phyloP scores from a whole-genome alignment of 257 asterid genomes.

The Plantago elongata region DNA sequence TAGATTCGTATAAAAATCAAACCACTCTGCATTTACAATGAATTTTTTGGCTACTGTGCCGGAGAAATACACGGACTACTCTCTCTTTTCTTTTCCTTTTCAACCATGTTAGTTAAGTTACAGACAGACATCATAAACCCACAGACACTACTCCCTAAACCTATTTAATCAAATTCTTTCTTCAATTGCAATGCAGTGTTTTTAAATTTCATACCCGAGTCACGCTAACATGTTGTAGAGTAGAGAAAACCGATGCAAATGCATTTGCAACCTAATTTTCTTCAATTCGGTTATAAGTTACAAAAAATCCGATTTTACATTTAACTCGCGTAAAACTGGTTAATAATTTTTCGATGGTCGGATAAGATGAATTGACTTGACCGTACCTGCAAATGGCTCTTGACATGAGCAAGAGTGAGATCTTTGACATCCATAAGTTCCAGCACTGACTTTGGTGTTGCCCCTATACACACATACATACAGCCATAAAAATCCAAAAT shows the following conservation, averaged over 20 bases:
- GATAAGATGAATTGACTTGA: not conserved
- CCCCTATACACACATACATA: constrained; percentile 41
- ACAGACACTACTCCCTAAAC: not conserved
- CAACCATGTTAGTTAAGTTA: not conserved
- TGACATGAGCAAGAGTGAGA: constrained; percentile 92
- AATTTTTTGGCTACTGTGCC: constrained; percentile 55
- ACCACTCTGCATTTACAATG: constrained; percentile 37
- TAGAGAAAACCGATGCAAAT: too few relatives aligned
- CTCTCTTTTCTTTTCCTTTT: constrained; percentile 10
- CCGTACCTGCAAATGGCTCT: constrained; percentile 88
- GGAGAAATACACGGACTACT: constrained; percentile 49
- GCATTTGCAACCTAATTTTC: too few relatives aligned
- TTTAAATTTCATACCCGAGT: too few relatives aligned
- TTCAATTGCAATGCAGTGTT: too few relatives aligned
- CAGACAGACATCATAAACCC: constrained; percentile 30
- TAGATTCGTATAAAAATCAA: too few relatives aligned
- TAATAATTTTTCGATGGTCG: not conserved
- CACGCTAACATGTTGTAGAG: too few relatives aligned
- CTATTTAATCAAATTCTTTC: too few relatives aligned
- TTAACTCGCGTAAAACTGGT: too few relatives aligned
- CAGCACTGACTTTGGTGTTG: constrained; percentile 92
- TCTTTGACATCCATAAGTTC: constrained; percentile 97
- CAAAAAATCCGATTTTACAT: too few relatives aligned
- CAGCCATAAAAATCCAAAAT: not conserved
- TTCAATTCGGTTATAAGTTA: too few relatives aligned